These are phyloP conservation scores for Lasiodiplodia theobromae DNA, from an alignment of 2,329 filamentous ascomycete species.

Conservation along the genomic window DNA sequence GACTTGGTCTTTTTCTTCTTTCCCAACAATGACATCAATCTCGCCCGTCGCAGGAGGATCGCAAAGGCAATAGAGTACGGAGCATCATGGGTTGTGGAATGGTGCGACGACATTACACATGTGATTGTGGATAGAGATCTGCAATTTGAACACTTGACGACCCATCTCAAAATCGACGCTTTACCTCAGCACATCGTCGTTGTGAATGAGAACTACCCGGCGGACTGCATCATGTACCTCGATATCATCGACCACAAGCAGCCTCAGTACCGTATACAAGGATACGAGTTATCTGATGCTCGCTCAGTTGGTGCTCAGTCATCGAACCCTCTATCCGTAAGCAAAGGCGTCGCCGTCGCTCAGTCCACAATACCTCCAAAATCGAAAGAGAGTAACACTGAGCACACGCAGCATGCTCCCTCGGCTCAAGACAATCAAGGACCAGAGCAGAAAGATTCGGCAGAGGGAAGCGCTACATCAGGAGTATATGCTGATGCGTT, in stretches of 20 bases:
- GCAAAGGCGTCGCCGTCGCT: slow-evolving; percentile 49
- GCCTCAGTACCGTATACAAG: slow-evolving; percentile 66
- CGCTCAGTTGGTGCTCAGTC: slow-evolving; percentile 13
- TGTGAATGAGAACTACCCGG: slow-evolving; percentile 53
- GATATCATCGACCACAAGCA: slow-evolving; percentile 60
- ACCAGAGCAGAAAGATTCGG: not conserved
- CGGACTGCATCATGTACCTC: slow-evolving; percentile 52
- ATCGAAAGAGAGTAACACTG: slow-evolving; percentile 43
- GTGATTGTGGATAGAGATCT: slow-evolving; percentile 78
- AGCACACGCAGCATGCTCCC: slow-evolving; percentile 13
- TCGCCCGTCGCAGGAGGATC: slow-evolving; percentile 73
- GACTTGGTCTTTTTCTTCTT: slow-evolving; percentile 62
- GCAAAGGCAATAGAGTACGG: slow-evolving; percentile 73
- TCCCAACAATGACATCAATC: slow-evolving; percentile 77
- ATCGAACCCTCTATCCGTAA: slow-evolving; percentile 53
- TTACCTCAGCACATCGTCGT: slow-evolving; percentile 63
- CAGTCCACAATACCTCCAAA: slow-evolving; percentile 49
- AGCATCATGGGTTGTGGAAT: slow-evolving; percentile 70
- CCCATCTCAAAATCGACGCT: slow-evolving; percentile 57
- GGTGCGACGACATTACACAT: slow-evolving; percentile 66
- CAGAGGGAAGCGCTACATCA: not conserved
- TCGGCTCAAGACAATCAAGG: too few relatives aligned
- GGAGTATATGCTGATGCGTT: slow-evolving; percentile 6
- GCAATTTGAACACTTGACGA: slow-evolving; percentile 68
- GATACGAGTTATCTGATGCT: slow-evolving; percentile 46